Evolutionary conservation across 75 land plant species (phyloP).

Genomic region (Sequoiadendron giganteum): DNA sequence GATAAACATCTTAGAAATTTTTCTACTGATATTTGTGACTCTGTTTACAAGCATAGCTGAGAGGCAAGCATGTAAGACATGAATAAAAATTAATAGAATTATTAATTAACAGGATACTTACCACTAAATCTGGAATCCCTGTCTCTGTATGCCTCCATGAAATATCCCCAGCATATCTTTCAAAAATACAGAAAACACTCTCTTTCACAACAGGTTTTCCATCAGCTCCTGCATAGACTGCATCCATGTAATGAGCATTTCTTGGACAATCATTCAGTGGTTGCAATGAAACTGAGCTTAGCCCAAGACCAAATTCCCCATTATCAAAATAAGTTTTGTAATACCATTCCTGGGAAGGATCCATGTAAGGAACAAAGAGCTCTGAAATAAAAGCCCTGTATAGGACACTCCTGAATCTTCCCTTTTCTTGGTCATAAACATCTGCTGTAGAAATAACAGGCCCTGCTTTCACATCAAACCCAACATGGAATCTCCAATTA

Average conservation of each 20-base stretch:
- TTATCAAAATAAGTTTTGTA: conserved; percentile 46
- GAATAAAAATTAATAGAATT: neutral
- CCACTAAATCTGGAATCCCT: conserved; percentile 24
- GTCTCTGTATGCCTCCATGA: conserved; percentile 55
- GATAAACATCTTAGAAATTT: too few relatives aligned
- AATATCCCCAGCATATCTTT: conserved; percentile 17
- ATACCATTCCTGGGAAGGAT: conserved; percentile 61
- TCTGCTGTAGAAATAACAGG: conserved; percentile 44
- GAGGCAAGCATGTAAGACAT: too few relatives aligned
- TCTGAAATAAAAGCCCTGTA: conserved; percentile 12
- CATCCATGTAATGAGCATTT: conserved; percentile 48
- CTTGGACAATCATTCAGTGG: conserved; percentile 56
- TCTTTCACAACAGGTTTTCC: conserved; percentile 35
- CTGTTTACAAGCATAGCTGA: too few relatives aligned
- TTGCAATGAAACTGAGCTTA: conserved; percentile 32
- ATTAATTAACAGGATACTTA: conserved; percentile 20
- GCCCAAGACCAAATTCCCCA: conserved; percentile 60
- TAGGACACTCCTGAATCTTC: conserved; percentile 35
- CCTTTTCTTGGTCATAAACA: conserved; percentile 28
- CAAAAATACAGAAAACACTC: conserved; percentile 54
- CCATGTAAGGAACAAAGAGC: conserved; percentile 74
- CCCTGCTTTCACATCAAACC: conserved; percentile 43
- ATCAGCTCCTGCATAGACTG: conserved; percentile 28
- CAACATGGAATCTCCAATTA: conserved; percentile 40
- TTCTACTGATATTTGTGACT: too few relatives aligned